A percentile compares a stretch with the other conserved stretches of the same genome.
Conservation (phyloP, 78 protist genomes). For the Corallochytrium limacisporum region DNA sequence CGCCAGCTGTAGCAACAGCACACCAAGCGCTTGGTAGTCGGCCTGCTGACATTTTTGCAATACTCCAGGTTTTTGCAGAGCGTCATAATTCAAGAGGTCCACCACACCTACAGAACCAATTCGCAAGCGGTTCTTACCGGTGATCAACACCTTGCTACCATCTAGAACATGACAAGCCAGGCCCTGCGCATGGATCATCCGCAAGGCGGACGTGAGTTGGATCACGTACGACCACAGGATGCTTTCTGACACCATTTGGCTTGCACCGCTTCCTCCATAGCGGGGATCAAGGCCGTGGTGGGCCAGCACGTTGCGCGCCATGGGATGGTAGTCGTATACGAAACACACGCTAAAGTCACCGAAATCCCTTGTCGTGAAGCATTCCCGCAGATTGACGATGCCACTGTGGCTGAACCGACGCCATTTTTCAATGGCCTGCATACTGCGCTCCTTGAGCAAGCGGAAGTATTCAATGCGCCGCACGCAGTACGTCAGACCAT, state of each 20-base stretch:
- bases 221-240: slow-evolving; percentile 8
- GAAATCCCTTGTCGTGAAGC: neutral
- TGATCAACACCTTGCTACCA: neutral
- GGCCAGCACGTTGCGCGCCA: neutral
- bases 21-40: neutral
- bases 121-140: neutral
- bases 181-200: neutral
- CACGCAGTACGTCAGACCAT: slow-evolving; percentile 1
- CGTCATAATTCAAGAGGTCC: neutral
- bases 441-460: neutral
- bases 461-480: neutral
- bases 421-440: neutral
- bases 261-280: neutral
- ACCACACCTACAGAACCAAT: neutral
- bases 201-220: slow-evolving; percentile 4
- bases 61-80: neutral
- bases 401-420: neutral
- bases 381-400: neutral
- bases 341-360: neutral
- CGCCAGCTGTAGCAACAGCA: too few relatives aligned
- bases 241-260: neutral
- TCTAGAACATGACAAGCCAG: neutral
- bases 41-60: neutral
- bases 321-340: neutral
- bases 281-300: too few relatives aligned